phyloP scores from a whole-genome alignment of 768 basidiomycete species.

The Tylopilus intermedius region DNA sequence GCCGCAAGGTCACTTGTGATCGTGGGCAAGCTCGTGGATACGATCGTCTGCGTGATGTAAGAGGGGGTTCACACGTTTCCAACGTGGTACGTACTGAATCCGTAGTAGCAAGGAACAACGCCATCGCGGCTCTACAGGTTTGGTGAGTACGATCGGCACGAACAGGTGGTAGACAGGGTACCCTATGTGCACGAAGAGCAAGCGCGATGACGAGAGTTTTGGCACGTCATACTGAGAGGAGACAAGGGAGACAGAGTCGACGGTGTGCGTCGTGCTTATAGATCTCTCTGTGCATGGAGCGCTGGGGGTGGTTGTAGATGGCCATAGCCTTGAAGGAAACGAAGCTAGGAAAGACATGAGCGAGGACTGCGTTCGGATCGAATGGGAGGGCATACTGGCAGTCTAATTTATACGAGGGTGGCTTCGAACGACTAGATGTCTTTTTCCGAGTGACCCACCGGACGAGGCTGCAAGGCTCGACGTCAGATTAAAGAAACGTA shows the following conservation, averaged over 20 bases:
- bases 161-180: constrained; percentile 25
- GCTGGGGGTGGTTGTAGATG: constrained; percentile 4
- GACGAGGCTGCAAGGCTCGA: neutral
- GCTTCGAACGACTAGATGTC: constrained; percentile 20
- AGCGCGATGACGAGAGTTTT: constrained; percentile 48
- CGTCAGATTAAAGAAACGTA: constrained; percentile 17
- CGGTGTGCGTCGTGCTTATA: constrained; percentile 10
- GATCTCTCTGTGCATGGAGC: constrained; percentile 20
- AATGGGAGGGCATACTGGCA: constrained; percentile 2
- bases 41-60: constrained; percentile 47
- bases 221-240: constrained; percentile 20
- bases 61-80: neutral
- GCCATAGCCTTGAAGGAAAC: constrained; percentile 6
- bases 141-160: constrained; percentile 11
- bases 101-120: constrained; percentile 82
- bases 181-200: constrained; percentile 69
- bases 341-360: constrained; percentile 18
- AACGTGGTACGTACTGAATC: constrained; percentile 56
- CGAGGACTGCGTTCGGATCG: constrained; percentile 2
- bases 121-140: constrained; percentile 59
- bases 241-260: constrained; percentile 23
- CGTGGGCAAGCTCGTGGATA: constrained; percentile 80
- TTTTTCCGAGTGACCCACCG: constrained; percentile 18
- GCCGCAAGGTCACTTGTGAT: constrained; percentile 68
- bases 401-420: constrained; percentile 27